Evolutionary conservation across 768 basidiomycete species (phyloP).

Genomic region (Phallus indusiatus): DNA sequence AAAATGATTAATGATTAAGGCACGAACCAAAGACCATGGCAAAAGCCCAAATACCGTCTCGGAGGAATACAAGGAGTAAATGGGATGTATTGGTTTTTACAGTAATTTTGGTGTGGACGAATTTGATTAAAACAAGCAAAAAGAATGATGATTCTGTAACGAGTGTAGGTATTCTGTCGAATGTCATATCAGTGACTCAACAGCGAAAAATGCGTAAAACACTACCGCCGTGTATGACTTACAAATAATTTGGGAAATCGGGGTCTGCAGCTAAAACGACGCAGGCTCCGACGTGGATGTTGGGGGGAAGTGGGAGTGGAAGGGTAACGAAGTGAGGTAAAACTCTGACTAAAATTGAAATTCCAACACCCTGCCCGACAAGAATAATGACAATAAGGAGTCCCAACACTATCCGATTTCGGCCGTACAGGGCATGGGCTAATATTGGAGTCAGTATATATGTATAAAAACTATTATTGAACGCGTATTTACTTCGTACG

Average conservation of each 20-base stretch:
- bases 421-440: conserved; percentile 4
- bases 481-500: neutral
- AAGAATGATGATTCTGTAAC: neutral
- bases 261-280: neutral
- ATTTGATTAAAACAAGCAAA: neutral
- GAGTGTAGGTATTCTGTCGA: neutral
- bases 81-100: neutral
- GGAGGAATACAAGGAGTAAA: conserved; percentile 3
- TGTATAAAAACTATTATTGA: too few relatives aligned
- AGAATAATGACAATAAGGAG: neutral
- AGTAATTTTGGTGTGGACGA: neutral
- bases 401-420: neutral
- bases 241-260: neutral
- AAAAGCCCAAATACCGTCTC: conserved; percentile 7
- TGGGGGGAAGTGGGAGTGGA: neutral
- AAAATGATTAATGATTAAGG: neutral
- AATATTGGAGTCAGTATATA: too few relatives aligned
- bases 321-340: neutral
- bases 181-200: neutral
- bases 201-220: neutral
- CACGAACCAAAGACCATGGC: neutral
- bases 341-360: neutral
- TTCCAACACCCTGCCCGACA: neutral
- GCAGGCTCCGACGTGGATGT: neutral
- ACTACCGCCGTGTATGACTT: neutral